Conservation (phyloP, 495 filamentous ascomycete species). For the Hypoxylon fuscum region DNA sequence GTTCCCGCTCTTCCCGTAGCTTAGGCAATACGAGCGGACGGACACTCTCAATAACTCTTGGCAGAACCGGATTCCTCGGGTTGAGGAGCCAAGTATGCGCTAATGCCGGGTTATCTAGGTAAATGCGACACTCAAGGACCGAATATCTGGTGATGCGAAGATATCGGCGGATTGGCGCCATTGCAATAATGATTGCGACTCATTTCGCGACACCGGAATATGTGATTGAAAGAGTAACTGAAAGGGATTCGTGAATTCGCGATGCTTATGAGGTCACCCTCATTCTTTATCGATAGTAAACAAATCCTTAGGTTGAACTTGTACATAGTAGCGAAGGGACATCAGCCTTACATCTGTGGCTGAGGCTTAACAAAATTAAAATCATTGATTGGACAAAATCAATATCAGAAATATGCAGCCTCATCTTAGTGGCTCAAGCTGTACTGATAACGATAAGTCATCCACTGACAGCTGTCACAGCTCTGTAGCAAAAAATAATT, state of each 20-base stretch:
- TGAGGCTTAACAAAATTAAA: slow-evolving; percentile 9
- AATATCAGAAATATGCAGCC: neutral
- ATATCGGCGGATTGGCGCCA: slow-evolving; percentile 86
- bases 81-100: slow-evolving; percentile 82
- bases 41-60: slow-evolving; percentile 81
- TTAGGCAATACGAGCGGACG: slow-evolving; percentile 89
- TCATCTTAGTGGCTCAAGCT: neutral
- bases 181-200: slow-evolving; percentile 44
- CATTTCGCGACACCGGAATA: slow-evolving; percentile 26
- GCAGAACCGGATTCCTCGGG: slow-evolving; percentile 74
- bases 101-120: slow-evolving; percentile 88
- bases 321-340: too few species aligned
- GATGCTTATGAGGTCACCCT: slow-evolving; percentile 26
- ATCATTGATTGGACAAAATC: slow-evolving; percentile 7
- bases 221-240: neutral
- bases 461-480: neutral
- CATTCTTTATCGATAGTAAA: slow-evolving; percentile 15
- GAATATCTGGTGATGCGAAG: slow-evolving; percentile 87
- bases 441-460: slow-evolving; percentile 14
- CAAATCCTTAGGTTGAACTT: too few species aligned
- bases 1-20: slow-evolving; percentile 85
- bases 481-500: too few species aligned
- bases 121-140: slow-evolving; percentile 93
- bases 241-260: neutral
- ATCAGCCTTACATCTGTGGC: slow-evolving; percentile 6